Evolutionary conservation across 768 basidiomycete species (phyloP), one percentile per base, ranked within the genome.

Genomic region (Boletus subparvulus): DNA sequence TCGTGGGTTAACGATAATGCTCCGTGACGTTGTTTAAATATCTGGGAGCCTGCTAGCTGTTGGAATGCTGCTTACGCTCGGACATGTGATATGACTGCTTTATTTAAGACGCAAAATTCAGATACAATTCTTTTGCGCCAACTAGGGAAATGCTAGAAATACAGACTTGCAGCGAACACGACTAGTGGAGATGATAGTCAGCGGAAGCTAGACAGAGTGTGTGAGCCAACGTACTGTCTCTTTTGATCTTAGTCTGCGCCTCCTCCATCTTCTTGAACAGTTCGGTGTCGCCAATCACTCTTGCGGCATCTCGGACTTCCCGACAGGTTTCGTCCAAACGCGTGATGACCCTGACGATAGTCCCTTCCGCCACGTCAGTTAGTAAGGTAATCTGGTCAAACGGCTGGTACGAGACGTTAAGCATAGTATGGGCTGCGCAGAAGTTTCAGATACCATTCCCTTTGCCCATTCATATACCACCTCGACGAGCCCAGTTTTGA

Each of bases 391-490:
- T 96, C 70, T 98, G 90, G 66, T 94, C 86, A 71, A 99, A 99
- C 1, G 97, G 92, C 96, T 63, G 35, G 59, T 50, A 43, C 42
- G 24, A 12, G 13, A 42, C 30, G 35, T 53, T n/a, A 55, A 39
- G 37, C 17, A 11, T n/a, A 33, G 14, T 35, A 47, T 48, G 42
- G 10, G 1, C 30, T 12, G 13, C 6, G 17, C 6, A 52, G 4
- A 56, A 30, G 14, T 17, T n/a, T 43, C 59, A 85, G 63, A 19
- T 64, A 96, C 96, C 95, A 96, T 98, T 52, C 97, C 97, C 71
- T 90, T 93, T 0, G 97, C 95, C 97, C 97, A 99, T 72, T 98
- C 97, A 68, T 98, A 98, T 8, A 98, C 97, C 2, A 96, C 97
- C 68, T 99, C 96, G 10, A 92, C 84, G 24, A 99, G 76, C 8